Percentiles rank a stretch among this genome's conserved stretches.
Evolutionary conservation across 768 basidiomycete genomes (phyloP).

Genomic region (Mycena pura): DNA sequence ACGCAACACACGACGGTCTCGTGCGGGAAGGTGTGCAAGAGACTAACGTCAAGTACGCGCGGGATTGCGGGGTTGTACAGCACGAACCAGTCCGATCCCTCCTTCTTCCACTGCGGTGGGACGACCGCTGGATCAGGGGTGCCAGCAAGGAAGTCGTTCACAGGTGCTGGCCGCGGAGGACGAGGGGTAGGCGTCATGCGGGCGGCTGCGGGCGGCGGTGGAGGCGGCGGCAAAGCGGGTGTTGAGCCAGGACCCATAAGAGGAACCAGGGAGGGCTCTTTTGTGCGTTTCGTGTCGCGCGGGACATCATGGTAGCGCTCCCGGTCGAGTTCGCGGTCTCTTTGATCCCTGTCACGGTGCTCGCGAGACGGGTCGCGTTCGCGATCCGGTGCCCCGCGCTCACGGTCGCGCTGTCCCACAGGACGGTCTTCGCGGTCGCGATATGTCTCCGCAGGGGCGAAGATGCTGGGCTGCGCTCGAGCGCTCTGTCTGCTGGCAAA

Average conservation of each 20-base stretch:
- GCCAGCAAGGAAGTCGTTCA: constrained; percentile 21
- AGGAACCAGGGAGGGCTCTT: constrained; percentile 45
- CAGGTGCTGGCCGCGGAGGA: constrained; percentile 4
- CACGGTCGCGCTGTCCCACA: constrained; percentile 23
- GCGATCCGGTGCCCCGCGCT: constrained; percentile 33
- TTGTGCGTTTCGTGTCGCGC: constrained; percentile 68
- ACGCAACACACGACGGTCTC: constrained; percentile 81
- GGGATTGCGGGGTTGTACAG: constrained; percentile 14
- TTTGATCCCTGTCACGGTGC: constrained; percentile 12
- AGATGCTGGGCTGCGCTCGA: constrained; percentile 1
- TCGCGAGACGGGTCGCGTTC: constrained; percentile 45
- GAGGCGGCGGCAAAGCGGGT: constrained; percentile 14
- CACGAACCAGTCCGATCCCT: constrained; percentile 22
- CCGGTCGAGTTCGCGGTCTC: constrained; percentile 38
- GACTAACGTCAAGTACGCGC: constrained; percentile 17
- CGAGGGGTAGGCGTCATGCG: constrained; percentile 14
- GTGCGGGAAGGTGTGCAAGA: constrained; percentile 23
- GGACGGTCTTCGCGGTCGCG: constrained; percentile 20
- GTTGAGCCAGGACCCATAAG: constrained; percentile 23
- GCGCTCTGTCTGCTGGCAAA: constrained; percentile 51
- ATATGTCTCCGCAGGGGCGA: background rate
- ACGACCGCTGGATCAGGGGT: constrained; percentile 12
- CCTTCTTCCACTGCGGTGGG: constrained; percentile 21
- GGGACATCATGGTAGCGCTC: constrained; percentile 41
- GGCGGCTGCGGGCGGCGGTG: background rate